phyloP scores from a whole-genome alignment of 2,329 filamentous ascomycete genomes.

The Cladosporium austrohemisphaericum region DNA sequence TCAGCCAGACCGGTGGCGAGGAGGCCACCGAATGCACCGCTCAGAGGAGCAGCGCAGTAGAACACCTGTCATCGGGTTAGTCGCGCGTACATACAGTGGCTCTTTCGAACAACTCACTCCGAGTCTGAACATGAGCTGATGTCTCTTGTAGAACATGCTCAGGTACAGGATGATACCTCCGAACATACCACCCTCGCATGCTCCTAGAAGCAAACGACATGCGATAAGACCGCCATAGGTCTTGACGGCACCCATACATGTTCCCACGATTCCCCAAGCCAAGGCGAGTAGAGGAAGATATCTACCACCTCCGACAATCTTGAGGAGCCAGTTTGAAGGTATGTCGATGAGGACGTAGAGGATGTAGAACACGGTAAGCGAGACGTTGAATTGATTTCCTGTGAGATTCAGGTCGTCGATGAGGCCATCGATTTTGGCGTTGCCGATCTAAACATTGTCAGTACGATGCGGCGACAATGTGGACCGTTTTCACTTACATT shows the following conservation, averaged over 20 bases:
- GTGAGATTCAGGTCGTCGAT: slow-evolving; percentile 37
- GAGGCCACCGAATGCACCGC: slow-evolving; percentile 42
- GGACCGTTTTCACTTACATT: slow-evolving; percentile 20
- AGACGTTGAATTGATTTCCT: slow-evolving; percentile 41
- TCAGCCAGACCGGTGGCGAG: slow-evolving; percentile 41
- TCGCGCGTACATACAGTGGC: no score
- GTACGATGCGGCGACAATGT: neutral
- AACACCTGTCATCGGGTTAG: slow-evolving; percentile 19
- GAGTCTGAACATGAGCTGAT: slow-evolving; percentile 40
- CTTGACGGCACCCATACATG: slow-evolving; percentile 41
- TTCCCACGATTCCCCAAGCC: slow-evolving; percentile 39
- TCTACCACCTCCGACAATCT: slow-evolving; percentile 38
- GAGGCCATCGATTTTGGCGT: slow-evolving; percentile 43
- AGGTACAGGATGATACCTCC: slow-evolving; percentile 42
- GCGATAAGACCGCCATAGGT: slow-evolving; percentile 39
- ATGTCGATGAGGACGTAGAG: slow-evolving; percentile 42
- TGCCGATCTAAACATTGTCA: slow-evolving; percentile 28
- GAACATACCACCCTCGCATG: slow-evolving; percentile 40
- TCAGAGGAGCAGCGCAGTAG: slow-evolving; percentile 36
- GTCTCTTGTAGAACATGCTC: slow-evolving; percentile 41
- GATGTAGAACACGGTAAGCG: slow-evolving; percentile 45
- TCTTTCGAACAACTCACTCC: slow-evolving; percentile 30
- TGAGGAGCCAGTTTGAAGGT: slow-evolving; percentile 40
- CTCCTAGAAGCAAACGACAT: slow-evolving; percentile 39
- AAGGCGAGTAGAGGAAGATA: slow-evolving; percentile 40